These are phyloP conservation scores for Trametes cinnabarina DNA, from an alignment of 768 basidiomycete genomes.

Conservation along the genomic window DNA sequence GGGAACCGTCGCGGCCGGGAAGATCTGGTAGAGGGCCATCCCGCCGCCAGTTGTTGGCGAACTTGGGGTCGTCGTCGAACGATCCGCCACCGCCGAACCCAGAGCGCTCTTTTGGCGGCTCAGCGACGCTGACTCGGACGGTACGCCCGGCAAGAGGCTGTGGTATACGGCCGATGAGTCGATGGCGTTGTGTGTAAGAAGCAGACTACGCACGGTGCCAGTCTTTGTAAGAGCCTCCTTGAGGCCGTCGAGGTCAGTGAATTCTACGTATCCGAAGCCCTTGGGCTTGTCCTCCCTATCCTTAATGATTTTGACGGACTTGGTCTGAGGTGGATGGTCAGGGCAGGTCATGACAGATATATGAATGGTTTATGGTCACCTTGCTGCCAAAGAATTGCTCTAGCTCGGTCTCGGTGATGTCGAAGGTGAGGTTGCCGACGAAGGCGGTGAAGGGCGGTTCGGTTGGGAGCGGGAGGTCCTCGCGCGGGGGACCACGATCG, in stretches of 20 bases:
- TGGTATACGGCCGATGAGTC: constrained; percentile 1
- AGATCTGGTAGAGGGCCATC: constrained; percentile 80
- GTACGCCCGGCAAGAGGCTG: constrained; percentile 75
- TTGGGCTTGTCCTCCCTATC: constrained; percentile 94
- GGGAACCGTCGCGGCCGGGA: constrained; percentile 58
- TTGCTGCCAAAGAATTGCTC: constrained; percentile 74
- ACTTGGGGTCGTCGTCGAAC: constrained; percentile 74
- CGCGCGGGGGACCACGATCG: constrained; percentile 68
- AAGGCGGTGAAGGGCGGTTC: constrained; percentile 96
- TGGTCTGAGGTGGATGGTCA: constrained; percentile 46
- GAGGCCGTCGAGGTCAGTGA: constrained; percentile 79
- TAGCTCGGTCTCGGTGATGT: constrained; percentile 81
- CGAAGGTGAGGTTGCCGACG: constrained; percentile 93
- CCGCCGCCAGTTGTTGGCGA: constrained; percentile 82
- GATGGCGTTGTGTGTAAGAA: background rate
- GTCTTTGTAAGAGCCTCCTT: constrained; percentile 78
- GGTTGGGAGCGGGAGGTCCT: constrained; percentile 95
- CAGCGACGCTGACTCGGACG: constrained; percentile 91
- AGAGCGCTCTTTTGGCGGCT: constrained; percentile 81
- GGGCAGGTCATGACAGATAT: background rate
- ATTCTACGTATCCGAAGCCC: constrained; percentile 98
- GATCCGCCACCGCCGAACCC: constrained; percentile 50
- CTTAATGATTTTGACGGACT: constrained; percentile 88
- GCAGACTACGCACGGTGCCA: constrained; percentile 54
- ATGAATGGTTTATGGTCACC: constrained; percentile 34